Base-by-base conservation (phyloP, 495 filamentous ascomycete genomes). In the Letharia columbiana region DNA sequence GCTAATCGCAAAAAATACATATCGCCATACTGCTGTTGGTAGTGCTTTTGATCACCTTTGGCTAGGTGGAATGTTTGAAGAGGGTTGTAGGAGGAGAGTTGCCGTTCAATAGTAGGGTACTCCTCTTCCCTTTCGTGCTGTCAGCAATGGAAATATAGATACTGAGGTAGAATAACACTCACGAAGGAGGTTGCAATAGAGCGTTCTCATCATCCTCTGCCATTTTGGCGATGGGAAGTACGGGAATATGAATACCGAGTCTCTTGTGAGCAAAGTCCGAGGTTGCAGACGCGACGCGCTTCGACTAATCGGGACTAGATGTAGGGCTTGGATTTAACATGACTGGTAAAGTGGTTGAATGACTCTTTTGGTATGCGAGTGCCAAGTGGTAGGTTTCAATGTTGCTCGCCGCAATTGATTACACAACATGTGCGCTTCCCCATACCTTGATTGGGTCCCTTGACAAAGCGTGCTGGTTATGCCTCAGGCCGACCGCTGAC, bases 1-100 rank as follows among this genome's bases (percentile, higher is more conserved):
- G 90, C 85, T 17, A 98, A 83, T 45, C 95, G 90, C 70, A 96
- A 76, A 74, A 96, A 98, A 79, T 99, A 99, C 84, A 97, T 91
- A 71, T 97, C 92, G 66, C 86, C 90, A 84, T 89, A 99, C 80
- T 99, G 95, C 74, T 98, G 95, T 73, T 91, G 82, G 71, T 98
- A 99, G 33, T 89, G 86, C 58, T 87, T 85, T 42, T 86, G 81
- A n/a, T 78, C 73, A 15, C 84, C 86, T 68, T 86, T 86, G 2
- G 86, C 84, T 15, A 97, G 82, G 57, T 79, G 74, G 73, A 89
- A 97, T 0, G 86, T 89, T 60, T 85, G 76, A 33, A 92, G 79
- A 2, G 92, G 87, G 63, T 87, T 88, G 79, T 96, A 96, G 65
- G 77, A 73, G 4, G 90, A 92, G 31, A 76, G 69, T 52, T 72